Evolutionary conservation across 139 green algal genomes (phyloP), one percentile per base, ranked within the genome.

Genomic region (Volvox africanus): DNA sequence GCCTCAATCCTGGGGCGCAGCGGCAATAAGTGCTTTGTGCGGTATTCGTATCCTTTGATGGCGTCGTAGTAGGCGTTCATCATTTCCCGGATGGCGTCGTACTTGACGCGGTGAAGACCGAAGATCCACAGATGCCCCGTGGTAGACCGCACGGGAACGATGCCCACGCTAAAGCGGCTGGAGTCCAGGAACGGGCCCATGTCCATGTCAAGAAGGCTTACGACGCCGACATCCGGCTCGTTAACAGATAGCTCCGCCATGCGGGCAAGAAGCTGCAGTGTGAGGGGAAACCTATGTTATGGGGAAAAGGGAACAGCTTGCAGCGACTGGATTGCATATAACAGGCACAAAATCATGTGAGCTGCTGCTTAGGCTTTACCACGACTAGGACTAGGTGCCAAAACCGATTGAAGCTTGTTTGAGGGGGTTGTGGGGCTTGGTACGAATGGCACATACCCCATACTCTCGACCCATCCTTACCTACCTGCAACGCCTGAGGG

Each of bases 41-140:
- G n/a, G 75, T 81, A 81, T 30, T 81, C 75, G n/a, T 81, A 32
- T 37, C 75, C 75, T 32, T 81, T 81, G 75, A 81, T 81, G 75
- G 50, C 75, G 75, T 81, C 30, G 30, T 81, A 81, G 30, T 81
- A 81, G 30, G 44, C 75, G 11, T 32, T 30, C 75, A 81, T 13
- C 19, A 36, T 30, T 12, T 18, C n/a, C 5, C n/a, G n/a, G 17
- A 81, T 18, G 11, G 75, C 75, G 5, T 50, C 12, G 75, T 81
- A 81, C 11, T n/a, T 24, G 6, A 12, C 24, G 19, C n/a, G n/a
- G 30, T 81, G n/a, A 30, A 81, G 24, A 14, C n/a, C 75, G 50
- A 81, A 83, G 19, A 83, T 37, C 77, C 77, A 83, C 35, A 83
- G 33, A 37, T 83, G 77, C 30, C 77, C 77, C 62, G 19, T 69